A percentile compares a stretch with the other conserved stretches of the same genome.
Evolutionary conservation across 441 rosid species (phyloP).

Genomic region (Syzygium malaccense): DNA sequence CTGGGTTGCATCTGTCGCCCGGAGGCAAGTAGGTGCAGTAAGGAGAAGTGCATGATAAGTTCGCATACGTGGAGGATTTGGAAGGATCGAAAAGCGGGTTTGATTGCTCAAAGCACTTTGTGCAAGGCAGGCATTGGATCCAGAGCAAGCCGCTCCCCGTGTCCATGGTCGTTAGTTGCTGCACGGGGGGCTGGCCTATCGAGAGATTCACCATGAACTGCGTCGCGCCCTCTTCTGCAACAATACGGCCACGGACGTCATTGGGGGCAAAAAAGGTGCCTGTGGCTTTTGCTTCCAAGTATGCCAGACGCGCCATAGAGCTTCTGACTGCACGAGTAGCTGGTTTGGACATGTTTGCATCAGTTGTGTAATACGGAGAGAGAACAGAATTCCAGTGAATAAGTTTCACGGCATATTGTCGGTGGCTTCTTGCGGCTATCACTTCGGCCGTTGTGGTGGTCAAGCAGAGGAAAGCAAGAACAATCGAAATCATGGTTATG

Average conservation of each 20-base stretch:
- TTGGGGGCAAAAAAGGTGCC: neutral
- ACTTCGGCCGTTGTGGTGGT: neutral
- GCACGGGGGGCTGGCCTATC: conserved; percentile 24
- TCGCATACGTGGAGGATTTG: conserved; percentile 28
- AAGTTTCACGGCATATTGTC: neutral
- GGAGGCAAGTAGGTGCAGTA: conserved; percentile 10
- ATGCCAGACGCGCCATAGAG: neutral
- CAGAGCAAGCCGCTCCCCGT: conserved; percentile 27
- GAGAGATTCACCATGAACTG: conserved; percentile 20
- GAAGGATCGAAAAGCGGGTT: conserved; percentile 25
- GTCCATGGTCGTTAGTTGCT: conserved; percentile 29
- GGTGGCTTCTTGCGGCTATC: neutral
- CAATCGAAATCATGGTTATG: neutral
- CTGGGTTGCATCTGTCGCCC: conserved; percentile 1
- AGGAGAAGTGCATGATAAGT: conserved; percentile 18
- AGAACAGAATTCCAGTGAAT: neutral
- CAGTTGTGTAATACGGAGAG: neutral
- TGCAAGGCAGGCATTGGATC: conserved; percentile 22
- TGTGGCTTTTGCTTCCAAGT: neutral
- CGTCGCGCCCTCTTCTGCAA: neutral
- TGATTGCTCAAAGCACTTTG: neutral
- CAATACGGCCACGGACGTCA: neutral
- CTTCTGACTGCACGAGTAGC: neutral
- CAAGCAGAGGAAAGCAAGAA: neutral
- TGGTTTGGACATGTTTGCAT: neutral